Evolutionary conservation across 2,329 filamentous ascomycete species (phyloP), one percentile per base, ranked within the genome.

Genomic region (Colletotrichum sp.): DNA sequence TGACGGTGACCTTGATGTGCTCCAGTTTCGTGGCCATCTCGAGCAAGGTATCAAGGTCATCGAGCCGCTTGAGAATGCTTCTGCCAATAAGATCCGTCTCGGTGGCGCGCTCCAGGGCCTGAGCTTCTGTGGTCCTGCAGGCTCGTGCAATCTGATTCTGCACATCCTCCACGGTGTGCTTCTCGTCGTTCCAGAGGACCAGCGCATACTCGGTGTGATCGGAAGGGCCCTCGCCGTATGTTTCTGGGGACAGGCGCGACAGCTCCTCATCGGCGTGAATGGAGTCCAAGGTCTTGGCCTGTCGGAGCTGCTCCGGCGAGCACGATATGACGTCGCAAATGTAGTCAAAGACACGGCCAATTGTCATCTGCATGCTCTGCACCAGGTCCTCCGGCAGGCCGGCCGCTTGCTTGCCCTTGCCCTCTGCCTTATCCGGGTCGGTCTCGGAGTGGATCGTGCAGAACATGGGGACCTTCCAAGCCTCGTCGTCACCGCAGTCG

Each of bases 281-380:
- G 1, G 93, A 94, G 71, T 95, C 93, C 78, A 93, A 91, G 1
- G 95, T 95, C 87, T 99, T 99, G 10, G 93, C 89, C 76, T 98
- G 89, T 55, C 97, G 93, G 65, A 99, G 89, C 85, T 99, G 96
- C 86, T 99, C 98, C 1, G 98, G 98, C 2, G 96, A 98, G 86
- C 98, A 99, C 4, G 97, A 99, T 78, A 99, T 96, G 77, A 99
- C 96, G 87, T 99, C 97, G 86, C 96, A 98, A 78, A 99, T 93
- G 83, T 98, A 99, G 86, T 99, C 97, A 77, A 99, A 91, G 13
- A 93, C 93, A 75, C 95, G 91, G 3, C 95, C 92, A 78, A 99
- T 93, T 1, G 97, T 99, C 90, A 95, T 95, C 71, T 93, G 92
- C 77, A 99, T 95, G 80, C 92, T 94, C 74, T 93, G 88, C 36